Evolutionary conservation across 176 grass and related monocot genomes (phyloP).

Genomic region (Cenchrus fungigraminus): DNA sequence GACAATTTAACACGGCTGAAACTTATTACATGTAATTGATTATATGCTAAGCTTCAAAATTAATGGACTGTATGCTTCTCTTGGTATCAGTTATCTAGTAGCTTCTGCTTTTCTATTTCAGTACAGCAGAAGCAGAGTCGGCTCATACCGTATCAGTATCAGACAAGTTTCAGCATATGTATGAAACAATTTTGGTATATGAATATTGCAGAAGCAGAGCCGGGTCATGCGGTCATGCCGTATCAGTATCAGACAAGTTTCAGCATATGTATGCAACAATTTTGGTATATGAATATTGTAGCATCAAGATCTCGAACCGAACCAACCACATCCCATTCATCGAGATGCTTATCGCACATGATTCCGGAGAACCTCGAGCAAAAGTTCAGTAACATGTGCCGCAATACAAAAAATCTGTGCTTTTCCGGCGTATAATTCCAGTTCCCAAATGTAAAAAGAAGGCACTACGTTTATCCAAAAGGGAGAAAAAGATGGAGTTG

Average conservation of each 20-base stretch:
- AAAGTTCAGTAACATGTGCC: conserved; percentile 37
- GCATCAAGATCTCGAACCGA: conserved; percentile 50
- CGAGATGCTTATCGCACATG: conserved; percentile 41
- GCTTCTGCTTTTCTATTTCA: conserved; percentile 26
- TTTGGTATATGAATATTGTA: conserved; percentile 33
- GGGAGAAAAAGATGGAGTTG: background rate
- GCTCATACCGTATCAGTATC: conserved; percentile 19
- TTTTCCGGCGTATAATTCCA: background rate
- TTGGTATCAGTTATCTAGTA: conserved; percentile 17
- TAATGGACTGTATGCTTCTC: background rate
- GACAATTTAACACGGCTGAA: conserved; percentile 1
- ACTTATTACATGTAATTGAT: conserved; percentile 31
- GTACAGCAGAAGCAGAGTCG: background rate
- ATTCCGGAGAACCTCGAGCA: conserved; percentile 37
- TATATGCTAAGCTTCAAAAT: conserved; percentile 11
- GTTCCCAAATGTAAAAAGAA: background rate
- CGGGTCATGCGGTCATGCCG: background rate
- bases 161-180: conserved; percentile 36
- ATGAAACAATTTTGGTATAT: conserved; percentile 36
- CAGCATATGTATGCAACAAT: conserved; percentile 34
- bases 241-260: conserved; percentile 33
- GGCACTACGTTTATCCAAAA: background rate
- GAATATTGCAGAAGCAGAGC: background rate
- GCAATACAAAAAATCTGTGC: conserved; percentile 33
- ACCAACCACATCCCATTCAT: conserved; percentile 39